These are phyloP conservation scores for Daldinia childiae DNA, from an alignment of 495 filamentous ascomycete genomes.

Conservation along the genomic window DNA sequence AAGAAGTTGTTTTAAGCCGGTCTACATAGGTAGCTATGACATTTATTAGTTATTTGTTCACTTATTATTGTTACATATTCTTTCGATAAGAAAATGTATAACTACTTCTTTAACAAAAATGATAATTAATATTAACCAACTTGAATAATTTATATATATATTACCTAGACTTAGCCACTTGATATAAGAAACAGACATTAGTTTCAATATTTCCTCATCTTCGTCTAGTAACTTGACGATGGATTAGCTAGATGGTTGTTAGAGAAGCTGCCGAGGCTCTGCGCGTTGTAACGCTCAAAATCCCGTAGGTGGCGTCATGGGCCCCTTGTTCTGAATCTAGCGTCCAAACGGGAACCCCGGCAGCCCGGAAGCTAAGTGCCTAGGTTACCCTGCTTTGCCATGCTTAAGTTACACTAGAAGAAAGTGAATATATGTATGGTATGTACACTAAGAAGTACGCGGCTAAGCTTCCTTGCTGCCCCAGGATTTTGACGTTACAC, in stretches of 20 bases:
- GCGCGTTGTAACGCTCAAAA: conserved; percentile 7
- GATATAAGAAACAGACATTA: neutral
- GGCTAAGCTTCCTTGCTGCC: conserved; percentile 18
- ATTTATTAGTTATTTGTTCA: no score
- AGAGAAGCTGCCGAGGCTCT: conserved; percentile 7
- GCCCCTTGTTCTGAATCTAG: conserved; percentile 9
- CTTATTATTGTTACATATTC: neutral
- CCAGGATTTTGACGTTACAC: neutral
- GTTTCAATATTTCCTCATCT: neutral
- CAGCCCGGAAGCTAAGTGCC: conserved; percentile 24
- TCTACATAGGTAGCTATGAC: no score
- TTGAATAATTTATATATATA: neutral
- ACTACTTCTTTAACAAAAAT: neutral
- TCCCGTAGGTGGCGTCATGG: conserved; percentile 24
- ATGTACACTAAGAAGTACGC: neutral
- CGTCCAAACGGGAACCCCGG: conserved; percentile 28
- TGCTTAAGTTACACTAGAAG: neutral
- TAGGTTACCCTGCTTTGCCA: neutral
- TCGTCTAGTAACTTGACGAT: neutral
- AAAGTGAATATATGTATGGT: no score
- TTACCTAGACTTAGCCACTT: neutral
- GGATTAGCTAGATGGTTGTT: neutral
- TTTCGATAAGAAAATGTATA: neutral
- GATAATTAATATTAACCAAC: neutral
- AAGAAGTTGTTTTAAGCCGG: no score